Base-by-base conservation (phyloP, 2,329 filamentous ascomycete species). In the Cordyceps militaris region DNA sequence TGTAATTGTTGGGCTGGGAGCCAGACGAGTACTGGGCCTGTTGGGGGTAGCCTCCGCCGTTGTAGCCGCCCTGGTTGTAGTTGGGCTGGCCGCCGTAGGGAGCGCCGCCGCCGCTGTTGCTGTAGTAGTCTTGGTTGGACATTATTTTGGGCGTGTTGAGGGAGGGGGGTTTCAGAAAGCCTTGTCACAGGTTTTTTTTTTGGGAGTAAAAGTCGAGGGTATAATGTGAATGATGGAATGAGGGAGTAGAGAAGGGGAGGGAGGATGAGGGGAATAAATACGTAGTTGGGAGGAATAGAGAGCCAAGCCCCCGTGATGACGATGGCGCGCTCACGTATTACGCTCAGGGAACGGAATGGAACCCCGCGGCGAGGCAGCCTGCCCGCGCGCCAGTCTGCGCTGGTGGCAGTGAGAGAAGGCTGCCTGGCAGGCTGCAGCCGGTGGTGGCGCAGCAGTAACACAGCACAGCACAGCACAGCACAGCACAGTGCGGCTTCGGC, bases 101-200 rank as follows among this genome's bases (percentile, higher is more conserved):
- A n/a, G 56, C 56, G 59, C 63, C 58, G 61, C 65, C 64, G 43
- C 65, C 8, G 34, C 14, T 64, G 56, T 63, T 65, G 60, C 69
- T 69, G 67, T 74, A 75, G 61, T 73, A 74, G 43, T 73, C 71
- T 57, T 71, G 65, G 46, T 67, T 63, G 10, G 73, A 73, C 73
- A 75, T 74, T 28, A 2, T 36, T 63, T 56, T 43, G 19, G 23
- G 24, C 28, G 24, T 30, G 50, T 32, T 32, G 11, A 4, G 40
- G 30, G 24, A 14, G 21, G 51, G 14, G 51, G 16, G 24, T 52
- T 23, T 21, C 16, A 4, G 32, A n/a, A 23, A 47, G n/a, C n/a
- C 10, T 32, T 32, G 30, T 32, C 11, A 32, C 6, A 32, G 30
- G n/a, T n/a, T n/a, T n/a, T n/a, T n/a, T n/a, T 5, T 7, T 38